Conservation (phyloP, 192 early-diverging fungal species). For the Jimgerdemannia lactiflua region DNA sequence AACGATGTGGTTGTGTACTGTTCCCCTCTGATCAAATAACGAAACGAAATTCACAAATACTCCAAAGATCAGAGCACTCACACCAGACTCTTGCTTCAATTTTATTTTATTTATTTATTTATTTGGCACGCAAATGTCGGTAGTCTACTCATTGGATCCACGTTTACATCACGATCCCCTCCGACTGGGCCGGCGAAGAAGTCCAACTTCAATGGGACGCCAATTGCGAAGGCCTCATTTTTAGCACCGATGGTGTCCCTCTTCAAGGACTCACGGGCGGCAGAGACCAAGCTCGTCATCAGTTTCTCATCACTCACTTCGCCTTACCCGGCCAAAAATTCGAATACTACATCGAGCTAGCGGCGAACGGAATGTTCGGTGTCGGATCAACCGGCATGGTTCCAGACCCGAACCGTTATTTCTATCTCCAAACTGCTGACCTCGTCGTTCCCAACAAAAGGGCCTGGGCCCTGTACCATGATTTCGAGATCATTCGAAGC, state of each 20-base stretch:
- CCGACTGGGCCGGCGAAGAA: conserved; percentile 55
- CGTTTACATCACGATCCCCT: conserved; percentile 64
- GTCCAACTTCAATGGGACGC: conserved; percentile 89
- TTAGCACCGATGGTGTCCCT: conserved; percentile 76
- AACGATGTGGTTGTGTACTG: too few species aligned
- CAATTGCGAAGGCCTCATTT: conserved; percentile 85
- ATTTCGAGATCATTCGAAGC: conserved; percentile 30
- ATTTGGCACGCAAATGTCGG: background rate
- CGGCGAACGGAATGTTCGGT: conserved; percentile 94
- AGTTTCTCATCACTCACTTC: conserved; percentile 43
- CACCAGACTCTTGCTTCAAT: background rate
- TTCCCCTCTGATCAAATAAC: too few species aligned
- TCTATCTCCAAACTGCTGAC: conserved; percentile 56
- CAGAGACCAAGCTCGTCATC: conserved; percentile 41
- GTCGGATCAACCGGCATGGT: conserved; percentile 26
- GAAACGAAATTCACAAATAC: conserved; percentile 14
- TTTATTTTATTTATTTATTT: too few species aligned
- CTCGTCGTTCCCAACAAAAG: conserved; percentile 65
- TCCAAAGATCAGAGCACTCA: conserved; percentile 11
- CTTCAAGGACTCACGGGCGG: conserved; percentile 91
- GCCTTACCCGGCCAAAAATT: conserved; percentile 46
- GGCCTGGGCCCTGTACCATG: conserved; percentile 68
- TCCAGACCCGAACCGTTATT: conserved; percentile 65
- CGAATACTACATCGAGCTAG: conserved; percentile 85
- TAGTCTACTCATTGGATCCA: conserved; percentile 81